Conservation (phyloP, 345 rosid genomes). For the Nephelium lappaceum region DNA sequence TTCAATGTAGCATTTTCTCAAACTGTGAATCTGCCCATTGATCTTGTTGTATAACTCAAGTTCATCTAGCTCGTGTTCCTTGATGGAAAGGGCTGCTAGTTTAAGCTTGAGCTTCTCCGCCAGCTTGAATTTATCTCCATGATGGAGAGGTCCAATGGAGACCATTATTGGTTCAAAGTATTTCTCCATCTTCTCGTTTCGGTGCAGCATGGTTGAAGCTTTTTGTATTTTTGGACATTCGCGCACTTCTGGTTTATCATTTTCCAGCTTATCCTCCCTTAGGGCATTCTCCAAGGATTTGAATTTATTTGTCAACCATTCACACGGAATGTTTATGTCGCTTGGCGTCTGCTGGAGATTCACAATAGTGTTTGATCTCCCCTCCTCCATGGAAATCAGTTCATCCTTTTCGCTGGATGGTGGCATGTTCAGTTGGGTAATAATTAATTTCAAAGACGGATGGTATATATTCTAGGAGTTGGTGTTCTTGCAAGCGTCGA, state of each 20-base stretch:
- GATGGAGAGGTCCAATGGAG: not conserved
- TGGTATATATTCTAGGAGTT: too few species aligned
- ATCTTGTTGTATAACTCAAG: too few species aligned
- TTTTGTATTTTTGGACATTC: not conserved
- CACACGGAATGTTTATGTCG: too few species aligned
- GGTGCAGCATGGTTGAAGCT: not conserved
- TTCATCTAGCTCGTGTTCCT: not conserved
- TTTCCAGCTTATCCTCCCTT: not conserved
- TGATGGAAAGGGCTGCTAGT: not conserved
- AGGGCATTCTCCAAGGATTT: too few species aligned
- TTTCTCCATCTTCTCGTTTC: not conserved
- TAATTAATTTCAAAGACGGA: too few species aligned
- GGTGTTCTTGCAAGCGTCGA: too few species aligned
- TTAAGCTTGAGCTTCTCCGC: not conserved
- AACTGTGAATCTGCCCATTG: not conserved
- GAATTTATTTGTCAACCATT: too few species aligned
- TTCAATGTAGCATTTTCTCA: not conserved
- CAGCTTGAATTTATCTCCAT: not conserved
- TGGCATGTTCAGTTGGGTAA: not conserved
- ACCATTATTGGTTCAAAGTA: not conserved
- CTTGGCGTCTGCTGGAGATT: not conserved
- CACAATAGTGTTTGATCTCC: not conserved
- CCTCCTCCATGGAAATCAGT: not conserved
- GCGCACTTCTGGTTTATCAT: not conserved
- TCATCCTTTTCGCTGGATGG: too few species aligned